Evolutionary conservation across 1,284 basidiomycete species (phyloP).

Genomic region (Tetrapyrgos nigripes): DNA sequence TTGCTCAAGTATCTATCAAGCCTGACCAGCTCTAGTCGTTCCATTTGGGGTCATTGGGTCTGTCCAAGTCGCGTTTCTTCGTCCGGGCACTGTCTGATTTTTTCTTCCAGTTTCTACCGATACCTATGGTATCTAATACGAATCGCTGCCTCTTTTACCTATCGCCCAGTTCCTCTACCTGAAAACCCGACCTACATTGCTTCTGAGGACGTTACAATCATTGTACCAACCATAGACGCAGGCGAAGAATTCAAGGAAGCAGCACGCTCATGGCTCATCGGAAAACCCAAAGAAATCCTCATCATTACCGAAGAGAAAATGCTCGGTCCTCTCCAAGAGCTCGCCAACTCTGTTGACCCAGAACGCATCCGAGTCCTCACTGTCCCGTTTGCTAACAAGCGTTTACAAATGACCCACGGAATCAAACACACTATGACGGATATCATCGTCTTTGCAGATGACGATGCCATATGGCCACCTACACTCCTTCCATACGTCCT

Average conservation of each 20-base stretch:
- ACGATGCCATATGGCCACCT: constrained; percentile 94
- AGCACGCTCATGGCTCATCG: constrained; percentile 88
- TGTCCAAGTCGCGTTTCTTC: constrained; percentile 30
- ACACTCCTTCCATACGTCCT: constrained; percentile 85
- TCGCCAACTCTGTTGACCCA: constrained; percentile 87
- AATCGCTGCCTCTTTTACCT: constrained; percentile 75
- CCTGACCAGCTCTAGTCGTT: constrained; percentile 61
- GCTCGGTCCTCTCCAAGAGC: constrained; percentile 83
- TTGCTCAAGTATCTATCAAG: constrained; percentile 5
- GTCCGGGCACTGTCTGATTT: not conserved
- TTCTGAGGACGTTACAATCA: constrained; percentile 91
- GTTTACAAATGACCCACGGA: constrained; percentile 91
- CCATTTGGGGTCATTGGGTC: constrained; percentile 92
- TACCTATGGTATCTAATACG: constrained; percentile 92
- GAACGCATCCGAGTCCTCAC: constrained; percentile 85
- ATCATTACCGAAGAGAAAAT: constrained; percentile 94
- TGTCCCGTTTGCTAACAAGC: constrained; percentile 92
- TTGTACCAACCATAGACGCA: constrained; percentile 94
- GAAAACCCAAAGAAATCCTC: constrained; percentile 91
- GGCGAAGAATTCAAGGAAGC: constrained; percentile 95
- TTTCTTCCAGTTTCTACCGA: constrained; percentile 72
- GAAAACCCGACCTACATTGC: constrained; percentile 89
- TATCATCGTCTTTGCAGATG: constrained; percentile 95
- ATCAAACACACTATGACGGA: constrained; percentile 90
- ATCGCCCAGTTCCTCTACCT: constrained; percentile 86